Evolutionary conservation across 805 yeast genomes (phyloP), one percentile per base, ranked within the genome.

Genomic region (Lipomyces lipofer): DNA sequence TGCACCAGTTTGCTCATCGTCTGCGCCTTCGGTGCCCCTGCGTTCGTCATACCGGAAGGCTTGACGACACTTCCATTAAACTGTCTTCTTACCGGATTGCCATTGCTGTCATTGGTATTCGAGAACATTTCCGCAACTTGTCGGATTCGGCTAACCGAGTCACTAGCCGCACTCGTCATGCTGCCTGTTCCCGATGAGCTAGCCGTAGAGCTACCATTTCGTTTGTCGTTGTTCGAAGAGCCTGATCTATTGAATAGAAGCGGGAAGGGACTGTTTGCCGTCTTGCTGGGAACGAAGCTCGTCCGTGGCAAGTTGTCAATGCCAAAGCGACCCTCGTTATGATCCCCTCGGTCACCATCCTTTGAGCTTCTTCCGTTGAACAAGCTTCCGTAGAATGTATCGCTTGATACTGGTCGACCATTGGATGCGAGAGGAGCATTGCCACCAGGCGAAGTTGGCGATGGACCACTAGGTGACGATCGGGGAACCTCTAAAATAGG

Each of bases 1-100:
- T 59, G 63, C 8, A 58, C 56, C 24, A 47, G 8, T 19, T 55
- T 58, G 39, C 44, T 58, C 21, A 53, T 43, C 3, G 59, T 56
- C 33, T 54, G 59, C 4, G 56, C 60, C 28, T 50, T 44, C 24
- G 17, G 22, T 3, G 33, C 13, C 33, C 33, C 10, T 33, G 38
- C 21, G 21, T 33, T 9, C n/a, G 38, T 8, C 1, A 21, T n/a
- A 13, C 8, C 38, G 17, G 38, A n/a, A n/a, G n/a, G 2, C 6
- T 43, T 43, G 21, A 29, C 5, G 39, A 6, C n/a, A n/a, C n/a
- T n/a, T 12, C 13, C 46, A n/a, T 13, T 27, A 24, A 13, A 7
- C 36, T 42, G 28, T 6, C 43, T 36, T 19, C 29, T 45, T 5
- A 9, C 24, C 15, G 51, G 30, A n/a, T 24, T 24, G 42, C 21